Evolutionary conservation across 192 early-diverging fungal genomes (phyloP).

Genomic region (Allomyces macrogynus): DNA sequence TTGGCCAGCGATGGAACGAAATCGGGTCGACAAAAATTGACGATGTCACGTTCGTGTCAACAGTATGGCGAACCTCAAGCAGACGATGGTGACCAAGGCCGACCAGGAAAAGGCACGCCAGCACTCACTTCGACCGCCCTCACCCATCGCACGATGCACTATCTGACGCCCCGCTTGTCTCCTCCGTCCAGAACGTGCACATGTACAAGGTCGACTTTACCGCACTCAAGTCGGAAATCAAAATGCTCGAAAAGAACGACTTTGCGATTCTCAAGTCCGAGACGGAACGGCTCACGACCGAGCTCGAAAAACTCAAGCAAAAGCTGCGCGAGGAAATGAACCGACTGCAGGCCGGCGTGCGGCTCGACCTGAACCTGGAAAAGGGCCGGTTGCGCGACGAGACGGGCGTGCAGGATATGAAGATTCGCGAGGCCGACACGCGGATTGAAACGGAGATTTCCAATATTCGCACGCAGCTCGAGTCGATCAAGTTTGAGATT

Average conservation of each 20-base stretch:
- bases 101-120: conserved; percentile 53
- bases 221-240: conserved; percentile 66
- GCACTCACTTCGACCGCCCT: no score
- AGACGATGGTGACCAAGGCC: conserved; percentile 53
- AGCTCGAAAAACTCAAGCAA: conserved; percentile 69
- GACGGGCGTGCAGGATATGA: conserved; percentile 56
- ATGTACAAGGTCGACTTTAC: conserved; percentile 78
- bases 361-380: conserved; percentile 72
- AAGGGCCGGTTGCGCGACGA: conserved; percentile 77
- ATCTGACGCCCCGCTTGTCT: no score
- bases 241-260: conserved; percentile 77
- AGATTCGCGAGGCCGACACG: conserved; percentile 66
- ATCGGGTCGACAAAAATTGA: not conserved
- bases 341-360: conserved; percentile 58
- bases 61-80: conserved; percentile 37
- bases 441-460: conserved; percentile 78
- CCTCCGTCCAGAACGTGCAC: conserved; percentile 34
- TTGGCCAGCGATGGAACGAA: no score
- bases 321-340: conserved; percentile 63
- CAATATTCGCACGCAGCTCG: conserved; percentile 58
- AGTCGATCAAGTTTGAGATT: conserved; percentile 68
- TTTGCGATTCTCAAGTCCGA: conserved; percentile 62
- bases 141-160: no score
- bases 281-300: conserved; percentile 50
- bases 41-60: conserved; percentile 4